phyloP scores from a whole-genome alignment of 2,329 filamentous ascomycete genomes.

The Colletotrichum sansevieriae region DNA sequence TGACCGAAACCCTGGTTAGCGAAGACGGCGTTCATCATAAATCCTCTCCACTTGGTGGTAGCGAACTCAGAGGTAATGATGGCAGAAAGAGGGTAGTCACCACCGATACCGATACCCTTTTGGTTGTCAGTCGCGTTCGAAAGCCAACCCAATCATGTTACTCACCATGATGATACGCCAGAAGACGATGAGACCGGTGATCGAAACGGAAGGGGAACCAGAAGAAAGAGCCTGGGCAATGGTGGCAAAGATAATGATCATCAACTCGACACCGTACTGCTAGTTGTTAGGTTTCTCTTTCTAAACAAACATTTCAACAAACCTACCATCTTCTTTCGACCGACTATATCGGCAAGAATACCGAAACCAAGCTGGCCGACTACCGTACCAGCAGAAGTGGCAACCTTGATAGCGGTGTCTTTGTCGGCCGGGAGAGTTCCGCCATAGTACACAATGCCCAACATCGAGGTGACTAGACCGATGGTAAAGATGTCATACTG shows the following conservation, averaged over 20 bases:
- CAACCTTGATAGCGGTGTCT: conserved; percentile 87
- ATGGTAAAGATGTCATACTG: conserved; percentile 85
- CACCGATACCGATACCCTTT: conserved; percentile 59
- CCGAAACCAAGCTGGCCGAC: conserved; percentile 87
- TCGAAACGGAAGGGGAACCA: conserved; percentile 71
- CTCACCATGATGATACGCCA: conserved; percentile 79
- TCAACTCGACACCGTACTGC: conserved; percentile 80
- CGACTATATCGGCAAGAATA: conserved; percentile 80
- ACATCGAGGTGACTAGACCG: conserved; percentile 79
- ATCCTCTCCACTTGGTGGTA: conserved; percentile 71
- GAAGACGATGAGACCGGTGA: conserved; percentile 79
- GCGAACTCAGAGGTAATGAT: conserved; percentile 77
- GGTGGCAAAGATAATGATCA: conserved; percentile 84
- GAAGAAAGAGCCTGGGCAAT: conserved; percentile 78
- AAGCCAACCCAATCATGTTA: no score
- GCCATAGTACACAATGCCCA: conserved; percentile 81
- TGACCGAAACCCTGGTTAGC: conserved; percentile 78
- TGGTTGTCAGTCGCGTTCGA: not conserved
- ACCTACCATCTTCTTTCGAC: conserved; percentile 71
- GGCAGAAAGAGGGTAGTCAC: conserved; percentile 75
- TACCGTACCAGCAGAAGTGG: conserved; percentile 86
- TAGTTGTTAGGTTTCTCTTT: conserved; percentile 59
- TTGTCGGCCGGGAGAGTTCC: conserved; percentile 74
- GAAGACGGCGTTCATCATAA: conserved; percentile 77
- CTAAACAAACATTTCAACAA: no score